Evolutionary conservation across 768 basidiomycete species (phyloP), one percentile per base, ranked within the genome.

Genomic region (Dioszegia hungarica): DNA sequence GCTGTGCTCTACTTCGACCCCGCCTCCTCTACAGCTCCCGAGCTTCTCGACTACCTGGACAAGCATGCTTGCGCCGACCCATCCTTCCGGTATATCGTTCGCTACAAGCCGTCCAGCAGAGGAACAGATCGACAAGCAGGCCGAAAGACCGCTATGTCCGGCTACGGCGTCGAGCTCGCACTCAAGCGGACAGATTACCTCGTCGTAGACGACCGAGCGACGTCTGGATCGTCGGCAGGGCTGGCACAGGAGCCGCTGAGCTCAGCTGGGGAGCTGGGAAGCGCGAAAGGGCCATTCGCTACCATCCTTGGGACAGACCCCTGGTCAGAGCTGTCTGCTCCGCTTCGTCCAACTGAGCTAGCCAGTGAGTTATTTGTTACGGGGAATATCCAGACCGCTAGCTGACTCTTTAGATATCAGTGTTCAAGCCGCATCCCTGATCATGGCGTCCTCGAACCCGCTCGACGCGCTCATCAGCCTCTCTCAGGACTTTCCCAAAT

Each of bases 151-250:
- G 29, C 33, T 5, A 78, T 99, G 8, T 85, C 87, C 2, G 94
- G 94, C 4, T 99, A 90, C 65, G 95, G 95, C 2, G 93, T 93
- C 6, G 81, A 87, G 20, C 79, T 99, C 51, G 90, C 94, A 64
- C 77, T 99, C 65, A 99, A 99, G 80, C 95, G 93, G 79, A 95
- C 84, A 81, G 95, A 99, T 67, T 99, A 98, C 72, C 82, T 97
- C 12, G 91, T 87, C 3, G 78, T 97, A 8, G 95, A 99, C 70
- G 95, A 99, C 73, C 79, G 95, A 41, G 75, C 40, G 3, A 56
- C 62, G 9, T 48, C 41, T 8, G 52, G 31, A 25, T 43, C 52
- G n/a, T 41, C 5, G 22, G 54, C 25, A 29, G 19, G 39, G 12
- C 20, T 34, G 54, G 50, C 52, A 3, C 52, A 54, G 28, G 28